Percentiles rank a stretch among this genome's conserved stretches.
Conservation (phyloP, 2,329 filamentous ascomycete species). For the Cladosporium halotolerans region DNA sequence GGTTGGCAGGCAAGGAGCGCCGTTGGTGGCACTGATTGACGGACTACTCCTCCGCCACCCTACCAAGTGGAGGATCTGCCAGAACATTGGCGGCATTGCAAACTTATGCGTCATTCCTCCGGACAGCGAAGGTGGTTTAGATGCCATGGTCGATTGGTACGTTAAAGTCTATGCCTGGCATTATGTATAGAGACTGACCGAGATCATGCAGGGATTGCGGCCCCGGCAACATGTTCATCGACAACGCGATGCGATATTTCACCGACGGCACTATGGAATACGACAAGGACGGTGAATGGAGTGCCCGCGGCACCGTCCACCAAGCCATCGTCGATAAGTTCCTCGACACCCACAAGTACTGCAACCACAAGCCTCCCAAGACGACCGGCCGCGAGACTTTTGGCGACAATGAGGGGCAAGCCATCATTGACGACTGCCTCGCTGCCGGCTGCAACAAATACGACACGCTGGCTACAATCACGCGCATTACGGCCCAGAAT, state of each 20-base stretch:
- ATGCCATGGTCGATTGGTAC: slow-evolving; percentile 9
- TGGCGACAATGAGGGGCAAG: slow-evolving; percentile 17
- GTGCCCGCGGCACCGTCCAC: slow-evolving; percentile 17
- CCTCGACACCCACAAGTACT: slow-evolving; percentile 15
- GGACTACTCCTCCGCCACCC: slow-evolving; percentile 39
- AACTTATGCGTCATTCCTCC: slow-evolving; percentile 23
- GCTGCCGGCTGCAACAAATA: slow-evolving; percentile 13
- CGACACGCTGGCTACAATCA: slow-evolving; percentile 23
- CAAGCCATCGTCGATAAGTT: slow-evolving; percentile 19
- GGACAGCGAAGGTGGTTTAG: slow-evolving; percentile 12
- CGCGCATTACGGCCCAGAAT: slow-evolving; percentile 22
- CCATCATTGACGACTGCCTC: slow-evolving; percentile 15
- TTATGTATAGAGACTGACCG: neutral
- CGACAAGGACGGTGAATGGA: slow-evolving; percentile 19
- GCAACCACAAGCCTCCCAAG: slow-evolving; percentile 18
- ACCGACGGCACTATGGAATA: slow-evolving; percentile 19
- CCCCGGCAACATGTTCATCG: slow-evolving; percentile 23
- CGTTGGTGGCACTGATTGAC: slow-evolving; percentile 52
- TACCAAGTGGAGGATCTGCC: slow-evolving; percentile 19
- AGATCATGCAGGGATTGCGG: slow-evolving; percentile 15
- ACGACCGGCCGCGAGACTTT: slow-evolving; percentile 22
- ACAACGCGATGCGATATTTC: slow-evolving; percentile 21
- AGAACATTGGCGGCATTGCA: slow-evolving; percentile 23
- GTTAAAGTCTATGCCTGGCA: neutral
- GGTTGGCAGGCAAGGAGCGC: slow-evolving; percentile 46